Evolutionary conservation across 2,329 filamentous ascomycete genomes (phyloP).

Genomic region (Ceratocystiopsis brevicomis): DNA sequence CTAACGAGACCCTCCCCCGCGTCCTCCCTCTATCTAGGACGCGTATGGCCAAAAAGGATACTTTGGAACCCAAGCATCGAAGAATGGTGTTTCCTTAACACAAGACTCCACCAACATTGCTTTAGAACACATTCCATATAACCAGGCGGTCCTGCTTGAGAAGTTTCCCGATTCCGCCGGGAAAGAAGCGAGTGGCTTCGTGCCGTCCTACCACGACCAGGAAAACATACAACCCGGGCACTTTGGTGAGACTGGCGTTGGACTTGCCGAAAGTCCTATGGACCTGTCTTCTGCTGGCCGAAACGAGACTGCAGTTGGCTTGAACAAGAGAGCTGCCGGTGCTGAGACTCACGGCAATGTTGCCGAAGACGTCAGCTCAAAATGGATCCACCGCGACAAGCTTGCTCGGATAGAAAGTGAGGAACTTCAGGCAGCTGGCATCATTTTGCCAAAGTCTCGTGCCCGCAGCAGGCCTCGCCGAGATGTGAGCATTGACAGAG

Average conservation of each 20-base stretch:
- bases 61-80: background rate
- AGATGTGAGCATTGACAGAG: constrained; percentile 12
- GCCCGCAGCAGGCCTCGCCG: constrained; percentile 22
- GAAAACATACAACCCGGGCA: constrained; percentile 19
- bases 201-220: constrained; percentile 8
- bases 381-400: constrained; percentile 79
- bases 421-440: constrained; percentile 62
- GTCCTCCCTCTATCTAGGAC: constrained; percentile 1
- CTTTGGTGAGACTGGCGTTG: constrained; percentile 17
- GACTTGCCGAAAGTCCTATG: constrained; percentile 25
- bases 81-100: background rate
- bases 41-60: constrained; percentile 5
- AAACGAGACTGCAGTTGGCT: constrained; percentile 1
- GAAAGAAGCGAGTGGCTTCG: constrained; percentile 6
- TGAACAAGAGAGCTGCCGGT: constrained; percentile 10
- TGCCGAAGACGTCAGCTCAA: constrained; percentile 37
- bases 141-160: background rate
- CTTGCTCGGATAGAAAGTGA: constrained; percentile 62
- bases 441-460: constrained; percentile 37
- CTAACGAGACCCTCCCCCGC: too few relatives aligned
- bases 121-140: background rate
- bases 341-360: too few relatives aligned
- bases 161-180: background rate
- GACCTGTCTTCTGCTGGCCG: constrained; percentile 20
- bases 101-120: background rate